phyloP scores from a whole-genome alignment of 1,284 basidiomycete genomes.

The Ustilago tritici region DNA sequence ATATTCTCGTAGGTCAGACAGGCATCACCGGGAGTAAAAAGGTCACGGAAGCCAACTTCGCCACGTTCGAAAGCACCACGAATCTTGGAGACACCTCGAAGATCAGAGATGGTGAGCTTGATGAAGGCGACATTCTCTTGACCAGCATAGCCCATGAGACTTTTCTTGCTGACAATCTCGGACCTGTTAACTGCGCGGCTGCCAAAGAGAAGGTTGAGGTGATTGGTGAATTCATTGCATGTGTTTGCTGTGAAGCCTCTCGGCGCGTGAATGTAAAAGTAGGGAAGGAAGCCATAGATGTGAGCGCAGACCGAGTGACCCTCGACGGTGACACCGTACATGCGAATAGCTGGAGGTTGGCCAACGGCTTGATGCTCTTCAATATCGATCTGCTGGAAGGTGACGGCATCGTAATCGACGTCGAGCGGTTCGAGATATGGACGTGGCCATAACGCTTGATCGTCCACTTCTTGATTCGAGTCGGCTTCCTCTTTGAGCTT shows the following conservation, averaged over 20 bases:
- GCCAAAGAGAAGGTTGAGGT: constrained; percentile 65
- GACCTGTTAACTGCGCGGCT: constrained; percentile 50
- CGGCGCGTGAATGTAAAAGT: constrained; percentile 68
- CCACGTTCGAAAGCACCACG: constrained; percentile 66
- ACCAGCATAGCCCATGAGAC: constrained; percentile 66
- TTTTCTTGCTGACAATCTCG: constrained; percentile 60
- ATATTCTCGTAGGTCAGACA: constrained; percentile 67
- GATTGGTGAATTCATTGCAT: constrained; percentile 65
- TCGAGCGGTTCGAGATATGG: constrained; percentile 54
- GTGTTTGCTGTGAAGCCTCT: constrained; percentile 60
- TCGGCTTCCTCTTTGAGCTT: constrained; percentile 54
- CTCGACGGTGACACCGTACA: constrained; percentile 65
- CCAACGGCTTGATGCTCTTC: constrained; percentile 62
- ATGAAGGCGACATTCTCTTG: constrained; percentile 66
- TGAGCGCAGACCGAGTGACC: constrained; percentile 67
- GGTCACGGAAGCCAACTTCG: constrained; percentile 65
- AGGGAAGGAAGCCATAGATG: constrained; percentile 68
- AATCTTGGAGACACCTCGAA: constrained; percentile 60
- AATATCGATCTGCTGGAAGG: constrained; percentile 69
- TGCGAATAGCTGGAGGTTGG: constrained; percentile 62
- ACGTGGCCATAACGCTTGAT: constrained; percentile 57
- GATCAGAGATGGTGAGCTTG: constrained; percentile 63
- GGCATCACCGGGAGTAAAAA: constrained; percentile 63
- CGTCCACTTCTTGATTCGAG: constrained; percentile 48
- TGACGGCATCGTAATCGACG: constrained; percentile 45